Evolutionary conservation across 1,139 yeast species (phyloP).

Genomic region (Pichia sp.): DNA sequence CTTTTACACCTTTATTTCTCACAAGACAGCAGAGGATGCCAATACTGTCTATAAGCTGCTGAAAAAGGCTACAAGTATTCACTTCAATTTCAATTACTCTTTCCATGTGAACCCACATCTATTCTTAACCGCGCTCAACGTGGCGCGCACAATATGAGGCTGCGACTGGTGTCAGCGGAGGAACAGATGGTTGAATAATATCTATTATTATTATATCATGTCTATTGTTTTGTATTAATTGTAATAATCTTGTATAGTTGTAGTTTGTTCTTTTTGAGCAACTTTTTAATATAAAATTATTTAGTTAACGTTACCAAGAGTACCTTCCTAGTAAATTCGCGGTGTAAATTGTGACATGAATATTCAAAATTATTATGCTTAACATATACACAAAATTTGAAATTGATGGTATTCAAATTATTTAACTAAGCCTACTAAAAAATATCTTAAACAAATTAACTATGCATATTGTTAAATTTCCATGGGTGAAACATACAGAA

Average conservation of each 20-base stretch:
- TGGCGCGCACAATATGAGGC: slow-evolving; percentile 29
- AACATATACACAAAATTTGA: too few species aligned
- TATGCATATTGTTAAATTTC: slow-evolving; percentile 75
- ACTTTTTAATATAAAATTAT: not conserved
- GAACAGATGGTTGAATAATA: not conserved
- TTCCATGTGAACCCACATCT: not conserved
- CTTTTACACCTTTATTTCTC: slow-evolving; percentile 4
- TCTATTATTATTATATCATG: not conserved
- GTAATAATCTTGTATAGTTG: not conserved
- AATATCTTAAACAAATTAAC: not conserved
- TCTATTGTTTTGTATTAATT: not conserved
- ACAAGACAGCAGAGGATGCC: slow-evolving; percentile 9
- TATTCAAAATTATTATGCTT: too few species aligned
- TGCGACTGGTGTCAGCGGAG: slow-evolving; percentile 30
- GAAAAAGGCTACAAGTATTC: not conserved
- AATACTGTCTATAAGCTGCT: not conserved
- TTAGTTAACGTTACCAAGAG: not conserved
- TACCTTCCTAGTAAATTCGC: not conserved
- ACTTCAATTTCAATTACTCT: not conserved
- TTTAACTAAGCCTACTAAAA: not conserved
- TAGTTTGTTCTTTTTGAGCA: not conserved
- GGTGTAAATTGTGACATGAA: not conserved
- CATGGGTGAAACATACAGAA: slow-evolving; percentile 69
- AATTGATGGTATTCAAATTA: too few species aligned
- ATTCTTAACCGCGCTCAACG: slow-evolving; percentile 22